A percentile compares a stretch with the other conserved stretches of the same genome.
These are phyloP conservation scores for Phytophthora foliorum DNA, from an alignment of 352 stramenopile genomes.

Conservation along the genomic window DNA sequence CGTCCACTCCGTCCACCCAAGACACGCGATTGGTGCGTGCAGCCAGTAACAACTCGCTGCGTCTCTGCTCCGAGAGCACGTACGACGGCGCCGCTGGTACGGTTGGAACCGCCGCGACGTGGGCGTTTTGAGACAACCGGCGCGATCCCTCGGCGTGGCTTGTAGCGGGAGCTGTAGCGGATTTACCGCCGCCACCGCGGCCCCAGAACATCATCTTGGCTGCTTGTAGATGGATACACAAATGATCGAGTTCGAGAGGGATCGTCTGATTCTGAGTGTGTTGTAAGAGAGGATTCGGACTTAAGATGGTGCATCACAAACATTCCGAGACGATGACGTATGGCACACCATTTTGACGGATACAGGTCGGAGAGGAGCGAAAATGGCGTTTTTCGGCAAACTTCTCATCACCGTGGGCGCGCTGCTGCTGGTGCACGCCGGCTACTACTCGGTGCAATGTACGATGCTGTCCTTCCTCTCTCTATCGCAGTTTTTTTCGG, in stretches of 20 bases:
- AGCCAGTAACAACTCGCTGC: constrained; percentile 77
- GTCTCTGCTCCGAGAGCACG: constrained; percentile 74
- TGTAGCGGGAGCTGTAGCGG: constrained; percentile 12
- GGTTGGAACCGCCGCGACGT: constrained; percentile 10
- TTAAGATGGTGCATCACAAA: background rate
- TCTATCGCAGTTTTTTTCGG: background rate
- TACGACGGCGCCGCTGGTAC: constrained; percentile 45
- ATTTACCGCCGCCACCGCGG: constrained; percentile 26
- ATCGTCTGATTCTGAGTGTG: constrained; percentile 1
- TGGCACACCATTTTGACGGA: background rate
- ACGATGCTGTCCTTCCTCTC: constrained; percentile 23
- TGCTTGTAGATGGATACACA: constrained; percentile 18
- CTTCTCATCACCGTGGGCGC: constrained; percentile 73
- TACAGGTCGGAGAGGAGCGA: background rate
- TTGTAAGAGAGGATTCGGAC: background rate
- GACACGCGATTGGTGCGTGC: constrained; percentile 73
- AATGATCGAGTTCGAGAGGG: constrained; percentile 23
- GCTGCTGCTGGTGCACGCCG: constrained; percentile 76
- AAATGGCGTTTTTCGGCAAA: constrained; percentile 73
- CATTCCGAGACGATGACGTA: background rate
- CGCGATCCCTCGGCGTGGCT: background rate
- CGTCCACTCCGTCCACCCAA: constrained; percentile 73
- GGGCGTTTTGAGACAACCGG: constrained; percentile 9
- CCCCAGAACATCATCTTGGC: constrained; percentile 57
- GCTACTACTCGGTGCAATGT: constrained; percentile 89